Percentiles rank a stretch among this genome's conserved stretches.
Evolutionary conservation across 2,329 filamentous ascomycete species (phyloP).

Genomic region (Sporothrix pseudoabietina): DNA sequence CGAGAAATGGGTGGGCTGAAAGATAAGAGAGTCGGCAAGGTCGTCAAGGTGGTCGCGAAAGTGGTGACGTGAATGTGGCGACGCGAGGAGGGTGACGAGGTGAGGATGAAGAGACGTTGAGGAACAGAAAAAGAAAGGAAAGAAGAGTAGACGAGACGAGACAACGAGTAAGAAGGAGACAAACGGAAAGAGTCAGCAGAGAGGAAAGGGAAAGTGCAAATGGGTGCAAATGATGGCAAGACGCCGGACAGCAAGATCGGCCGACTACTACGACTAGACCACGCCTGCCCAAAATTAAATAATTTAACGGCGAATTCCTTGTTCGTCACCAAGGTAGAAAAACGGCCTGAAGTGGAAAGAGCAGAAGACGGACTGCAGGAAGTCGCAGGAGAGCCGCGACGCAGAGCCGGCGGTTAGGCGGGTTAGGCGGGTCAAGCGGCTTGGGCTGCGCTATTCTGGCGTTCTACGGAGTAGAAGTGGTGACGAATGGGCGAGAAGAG

Average conservation of each 20-base stretch:
- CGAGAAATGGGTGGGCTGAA: neutral
- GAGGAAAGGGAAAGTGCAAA: neutral
- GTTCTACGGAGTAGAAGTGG: neutral
- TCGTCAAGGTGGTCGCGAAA: neutral
- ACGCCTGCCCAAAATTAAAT: conserved; percentile 7
- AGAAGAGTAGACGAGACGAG: neutral
- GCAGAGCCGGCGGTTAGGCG: conserved; percentile 20
- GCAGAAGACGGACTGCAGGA: neutral
- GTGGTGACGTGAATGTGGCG: neutral
- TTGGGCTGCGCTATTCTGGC: neutral
- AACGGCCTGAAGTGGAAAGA: neutral
- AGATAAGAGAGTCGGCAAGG: conserved; percentile 18
- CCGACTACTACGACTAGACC: neutral
- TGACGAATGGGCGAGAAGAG: neutral
- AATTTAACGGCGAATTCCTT: conserved; percentile 26
- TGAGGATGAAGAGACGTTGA: neutral
- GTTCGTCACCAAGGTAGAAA: conserved; percentile 9
- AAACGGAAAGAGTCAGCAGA: neutral
- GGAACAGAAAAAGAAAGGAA: neutral
- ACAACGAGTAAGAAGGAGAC: neutral
- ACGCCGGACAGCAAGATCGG: neutral
- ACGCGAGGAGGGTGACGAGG: neutral
- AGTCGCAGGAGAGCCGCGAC: neutral
- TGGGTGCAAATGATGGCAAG: neutral
- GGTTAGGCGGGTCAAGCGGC: conserved; percentile 2